A percentile compares a stretch with the other conserved stretches of the same genome.
Evolutionary conservation across 257 asterid species (phyloP).

Genomic region (Ilex asprella): DNA sequence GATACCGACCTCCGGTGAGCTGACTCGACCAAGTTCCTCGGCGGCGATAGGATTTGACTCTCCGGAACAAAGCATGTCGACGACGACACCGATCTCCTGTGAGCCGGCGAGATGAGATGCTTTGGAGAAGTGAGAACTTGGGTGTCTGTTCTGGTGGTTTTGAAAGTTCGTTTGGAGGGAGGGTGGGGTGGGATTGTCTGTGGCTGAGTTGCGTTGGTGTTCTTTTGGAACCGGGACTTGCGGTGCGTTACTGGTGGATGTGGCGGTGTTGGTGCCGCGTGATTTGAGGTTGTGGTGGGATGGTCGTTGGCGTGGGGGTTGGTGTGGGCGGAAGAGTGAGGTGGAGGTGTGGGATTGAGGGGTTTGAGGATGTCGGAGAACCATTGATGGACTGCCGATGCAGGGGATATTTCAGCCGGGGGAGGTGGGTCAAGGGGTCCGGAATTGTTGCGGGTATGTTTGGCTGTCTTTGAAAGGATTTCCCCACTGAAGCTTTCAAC

Average conservation of each 20-base stretch:
- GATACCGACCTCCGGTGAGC: conserved; percentile 57
- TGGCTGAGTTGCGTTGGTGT: conserved; percentile 32
- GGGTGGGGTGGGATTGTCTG: conserved; percentile 29
- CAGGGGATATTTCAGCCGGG: conserved; percentile 27
- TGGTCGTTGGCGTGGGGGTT: no score
- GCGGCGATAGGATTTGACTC: conserved; percentile 51
- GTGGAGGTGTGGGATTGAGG: conserved; percentile 26
- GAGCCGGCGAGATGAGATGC: conserved; percentile 39
- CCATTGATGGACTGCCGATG: conserved; percentile 54
- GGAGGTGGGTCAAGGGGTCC: conserved; percentile 26
- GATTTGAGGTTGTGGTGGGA: conserved; percentile 22
- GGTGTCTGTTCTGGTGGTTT: conserved; percentile 20
- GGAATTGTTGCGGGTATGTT: conserved; percentile 38
- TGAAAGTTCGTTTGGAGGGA: conserved; percentile 50
- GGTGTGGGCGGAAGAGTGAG: conserved; percentile 31
- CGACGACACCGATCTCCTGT: conserved; percentile 49
- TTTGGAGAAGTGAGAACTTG: conserved; percentile 57
- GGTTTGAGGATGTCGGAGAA: conserved; percentile 37
- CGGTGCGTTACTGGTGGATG: conserved; percentile 63
- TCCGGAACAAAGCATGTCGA: conserved; percentile 39
- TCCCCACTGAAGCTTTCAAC: conserved; percentile 54
- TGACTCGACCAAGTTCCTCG: conserved; percentile 40
- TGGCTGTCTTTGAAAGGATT: conserved; percentile 55
- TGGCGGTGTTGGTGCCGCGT: conserved; percentile 39
- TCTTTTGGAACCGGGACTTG: conserved; percentile 59